Base-by-base conservation (phyloP, 306 rosid genomes). In the Fagus sylvatica region DNA sequence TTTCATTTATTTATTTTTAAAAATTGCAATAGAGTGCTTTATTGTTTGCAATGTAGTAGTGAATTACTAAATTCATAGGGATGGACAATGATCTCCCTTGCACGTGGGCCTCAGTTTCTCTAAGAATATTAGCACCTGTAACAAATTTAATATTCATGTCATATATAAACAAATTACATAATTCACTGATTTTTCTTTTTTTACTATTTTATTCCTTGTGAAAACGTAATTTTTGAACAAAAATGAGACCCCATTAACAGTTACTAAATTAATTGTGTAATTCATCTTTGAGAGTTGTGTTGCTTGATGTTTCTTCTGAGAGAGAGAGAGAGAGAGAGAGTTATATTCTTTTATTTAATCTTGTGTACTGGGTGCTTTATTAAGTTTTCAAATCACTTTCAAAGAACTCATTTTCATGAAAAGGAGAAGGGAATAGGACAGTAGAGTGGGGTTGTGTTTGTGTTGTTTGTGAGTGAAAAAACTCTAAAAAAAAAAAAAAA, bases 1-100 rank as follows among this genome's bases (percentile, higher is more conserved):
- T 36, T 8, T 40, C 30, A 0, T 8, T 62, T 43, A 65, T 49
- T 56, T 65, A 56, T 37, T 36, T 65, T 28, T 10, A 3, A 54
- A 46, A 72, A 59, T 74, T 88, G 56, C 77, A 78, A 69, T 71
- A 56, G 68, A 22, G 22, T 37, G 2, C 17, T 36, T 65, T 17
- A 33, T 4, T 37, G 75, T 56, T 83, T 77, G 67, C 76, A 55
- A 80, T 69, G 79, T 81, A 46, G 51, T 46, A 46, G 28, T 22
- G 28, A 46, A 46, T 46, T 46, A 46, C 15, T 46, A 82, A 77
- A 69, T 77, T 85, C 82, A 76, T 83, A 74, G 89, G 84, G 87
- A 87, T 81, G 88, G 91, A 84, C 90, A 82, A 82, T 86, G 84
- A 83, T 90, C 90, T 82, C 78, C 89, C 79, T 71, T 84, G 89